Evolutionary conservation across 768 basidiomycete species (phyloP).

Genomic region (Dictyophora rubrovolvata): DNA sequence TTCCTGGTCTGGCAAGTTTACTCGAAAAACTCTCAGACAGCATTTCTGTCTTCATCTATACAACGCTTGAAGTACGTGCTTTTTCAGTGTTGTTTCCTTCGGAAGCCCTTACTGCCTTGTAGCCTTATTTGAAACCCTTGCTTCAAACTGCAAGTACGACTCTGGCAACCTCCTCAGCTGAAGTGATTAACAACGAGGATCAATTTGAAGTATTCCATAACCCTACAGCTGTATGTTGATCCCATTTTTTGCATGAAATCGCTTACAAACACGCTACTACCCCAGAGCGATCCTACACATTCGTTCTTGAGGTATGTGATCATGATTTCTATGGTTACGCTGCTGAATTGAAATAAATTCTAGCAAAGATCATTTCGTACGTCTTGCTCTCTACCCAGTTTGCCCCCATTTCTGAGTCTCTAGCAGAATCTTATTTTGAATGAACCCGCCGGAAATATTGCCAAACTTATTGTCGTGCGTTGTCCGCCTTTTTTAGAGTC

Average conservation of each 20-base stretch:
- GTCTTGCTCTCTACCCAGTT: slow-evolving; percentile 20
- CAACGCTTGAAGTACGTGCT: slow-evolving; percentile 63
- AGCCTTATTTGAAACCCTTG: slow-evolving; percentile 77
- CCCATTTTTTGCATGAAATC: slow-evolving; percentile 4
- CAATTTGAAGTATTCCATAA: slow-evolving; percentile 83
- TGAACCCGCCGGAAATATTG: slow-evolving; percentile 71
- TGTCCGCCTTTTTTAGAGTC: not conserved
- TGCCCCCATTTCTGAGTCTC: slow-evolving; percentile 7
- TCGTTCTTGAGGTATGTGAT: slow-evolving; percentile 49
- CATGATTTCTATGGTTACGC: not conserved
- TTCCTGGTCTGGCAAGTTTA: slow-evolving; percentile 65
- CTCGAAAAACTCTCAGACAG: slow-evolving; percentile 74
- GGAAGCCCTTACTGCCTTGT: not conserved
- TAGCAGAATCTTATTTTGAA: slow-evolving; percentile 69
- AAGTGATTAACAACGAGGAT: slow-evolving; percentile 72
- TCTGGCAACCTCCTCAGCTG: slow-evolving; percentile 52
- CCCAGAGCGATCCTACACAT: slow-evolving; percentile 76
- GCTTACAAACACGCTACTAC: slow-evolving; percentile 8
- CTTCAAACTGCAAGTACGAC: slow-evolving; percentile 58
- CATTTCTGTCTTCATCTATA: slow-evolving; percentile 76
- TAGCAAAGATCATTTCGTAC: slow-evolving; percentile 76
- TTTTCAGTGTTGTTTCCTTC: not conserved
- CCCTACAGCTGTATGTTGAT: slow-evolving; percentile 51
- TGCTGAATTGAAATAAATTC: not conserved
- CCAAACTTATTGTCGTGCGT: slow-evolving; percentile 56